Evolutionary conservation across 441 rosid genomes (phyloP), one percentile per base, ranked within the genome.

Genomic region (Gossypium trilobum): DNA sequence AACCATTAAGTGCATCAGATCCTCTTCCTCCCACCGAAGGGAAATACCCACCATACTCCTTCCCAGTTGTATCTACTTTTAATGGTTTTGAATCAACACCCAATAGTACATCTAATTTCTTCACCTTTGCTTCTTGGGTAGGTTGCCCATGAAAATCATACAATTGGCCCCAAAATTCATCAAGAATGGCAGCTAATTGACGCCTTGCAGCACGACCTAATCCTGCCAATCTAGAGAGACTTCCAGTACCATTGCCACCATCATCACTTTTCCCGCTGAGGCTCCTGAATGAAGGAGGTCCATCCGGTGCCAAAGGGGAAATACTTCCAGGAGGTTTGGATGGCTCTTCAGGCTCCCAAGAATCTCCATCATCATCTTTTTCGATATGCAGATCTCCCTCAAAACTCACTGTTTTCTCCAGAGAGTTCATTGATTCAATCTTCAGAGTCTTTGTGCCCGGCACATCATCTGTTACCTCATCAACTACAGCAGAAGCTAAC

Each of bases 141-240:
- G 81, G 66, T 66, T 82, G 89, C 62, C 99, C 99, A 55, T 95
- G 92, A 29, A 79, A 82, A 85, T 95, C 92, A 74, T 78, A 95
- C 66, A 95, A 71, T 73, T 91, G 97, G 33, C 91, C 98, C 99
- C 99, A 95, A 80, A 95, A 95, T 75, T 93, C 99, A 68, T 88
- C 94, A 29, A 95, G 95, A 67, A 74, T 83, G 4, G 77, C 79
- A 59, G 96, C 89, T 77, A 95, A 75, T 69, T 95, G 94, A 27
- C 95, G 90, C 77, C 97, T 85, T 5, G 98, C 97, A 61, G 98
- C 96, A 70, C 99, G 97, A n/a, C 99, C 99, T 70, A 95, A 74
- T 67, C 97, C 99, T 70, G 86, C 92, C 81, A 95, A 80, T 83
- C 96, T 90, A 22, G 98, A 90, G 79, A 95, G 96, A 80, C 98